phyloP scores from a whole-genome alignment of 306 rosid species.

The Casuarina cunninghamiana region DNA sequence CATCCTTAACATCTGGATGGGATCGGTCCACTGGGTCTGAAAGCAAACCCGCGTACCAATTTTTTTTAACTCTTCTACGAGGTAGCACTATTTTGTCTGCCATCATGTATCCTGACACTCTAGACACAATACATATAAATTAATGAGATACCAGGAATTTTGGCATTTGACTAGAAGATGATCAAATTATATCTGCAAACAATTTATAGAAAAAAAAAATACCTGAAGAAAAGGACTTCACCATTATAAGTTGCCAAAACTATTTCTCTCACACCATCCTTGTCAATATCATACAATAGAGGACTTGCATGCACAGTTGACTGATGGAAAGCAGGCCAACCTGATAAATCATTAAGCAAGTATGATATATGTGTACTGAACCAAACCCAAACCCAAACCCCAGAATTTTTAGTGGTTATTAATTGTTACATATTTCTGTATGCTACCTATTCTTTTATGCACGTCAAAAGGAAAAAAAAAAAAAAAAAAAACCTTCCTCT shows the following conservation, averaged over 20 bases:
- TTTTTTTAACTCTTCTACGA: slow-evolving; percentile 76
- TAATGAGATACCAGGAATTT: not conserved
- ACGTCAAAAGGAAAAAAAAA: not conserved
- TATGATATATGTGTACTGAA: slow-evolving; percentile 3
- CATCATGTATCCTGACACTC: slow-evolving; percentile 97
- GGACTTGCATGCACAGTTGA: slow-evolving; percentile 98
- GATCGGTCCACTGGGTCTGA: slow-evolving; percentile 83
- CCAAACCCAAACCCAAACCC: slow-evolving; percentile 22
- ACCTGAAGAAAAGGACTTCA: slow-evolving; percentile 98
- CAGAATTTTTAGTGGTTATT: slow-evolving; percentile 3
- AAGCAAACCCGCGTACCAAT: slow-evolving; percentile 78
- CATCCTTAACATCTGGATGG: slow-evolving; percentile 89
- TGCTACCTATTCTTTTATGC: not conserved
- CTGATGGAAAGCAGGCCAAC: slow-evolving; percentile 99
- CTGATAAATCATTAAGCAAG: slow-evolving; percentile 50
- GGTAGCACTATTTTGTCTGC: slow-evolving; percentile 86
- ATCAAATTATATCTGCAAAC: not conserved
- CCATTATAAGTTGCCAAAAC: slow-evolving; percentile 97
- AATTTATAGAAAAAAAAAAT: slow-evolving; percentile 26
- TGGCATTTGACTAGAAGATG: not conserved
- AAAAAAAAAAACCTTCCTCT: not conserved
- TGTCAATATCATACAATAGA: slow-evolving; percentile 89
- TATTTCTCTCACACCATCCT: slow-evolving; percentile 96
- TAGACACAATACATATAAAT: slow-evolving; percentile 33
- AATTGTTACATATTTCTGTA: not conserved